A percentile compares a stretch with the other conserved stretches of the same genome.
These are phyloP conservation scores for Calonectria pseudoturangicola DNA, from an alignment of 2,329 filamentous ascomycete genomes.

Conservation along the genomic window DNA sequence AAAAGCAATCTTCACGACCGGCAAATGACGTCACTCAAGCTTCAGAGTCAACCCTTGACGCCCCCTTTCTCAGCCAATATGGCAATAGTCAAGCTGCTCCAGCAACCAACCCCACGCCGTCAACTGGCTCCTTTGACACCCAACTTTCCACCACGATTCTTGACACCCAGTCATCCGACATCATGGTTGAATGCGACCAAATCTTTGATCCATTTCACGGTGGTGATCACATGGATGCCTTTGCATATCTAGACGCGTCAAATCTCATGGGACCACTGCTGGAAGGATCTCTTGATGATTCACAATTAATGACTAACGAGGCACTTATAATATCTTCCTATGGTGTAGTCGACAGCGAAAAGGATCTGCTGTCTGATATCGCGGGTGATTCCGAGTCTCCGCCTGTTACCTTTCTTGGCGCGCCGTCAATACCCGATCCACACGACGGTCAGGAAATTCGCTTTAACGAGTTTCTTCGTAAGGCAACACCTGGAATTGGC, in stretches of 20 bases:
- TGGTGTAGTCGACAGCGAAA: constrained; percentile 8
- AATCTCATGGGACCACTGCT: background rate
- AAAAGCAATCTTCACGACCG: background rate
- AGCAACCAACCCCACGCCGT: background rate
- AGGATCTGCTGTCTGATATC: background rate
- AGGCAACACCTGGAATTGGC: background rate
- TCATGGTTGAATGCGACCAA: background rate
- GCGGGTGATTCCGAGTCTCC: constrained; percentile 14
- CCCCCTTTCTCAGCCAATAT: background rate
- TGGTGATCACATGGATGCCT: background rate
- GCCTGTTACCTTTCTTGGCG: constrained; percentile 2
- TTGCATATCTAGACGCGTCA: background rate
- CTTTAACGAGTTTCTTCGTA: constrained; percentile 18
- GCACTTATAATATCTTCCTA: background rate
- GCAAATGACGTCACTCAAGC: constrained; percentile 9
- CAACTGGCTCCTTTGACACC: background rate
- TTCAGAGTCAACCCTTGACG: background rate
- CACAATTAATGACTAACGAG: background rate
- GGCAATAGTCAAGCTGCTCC: background rate
- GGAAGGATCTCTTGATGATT: background rate
- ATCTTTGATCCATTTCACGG: background rate
- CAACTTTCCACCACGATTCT: background rate
- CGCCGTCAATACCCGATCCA: background rate
- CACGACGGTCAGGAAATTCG: constrained; percentile 14
- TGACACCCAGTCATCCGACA: background rate